Evolutionary conservation across 1,139 yeast species (phyloP).

Genomic region (Yamadazyma jaroonii): DNA sequence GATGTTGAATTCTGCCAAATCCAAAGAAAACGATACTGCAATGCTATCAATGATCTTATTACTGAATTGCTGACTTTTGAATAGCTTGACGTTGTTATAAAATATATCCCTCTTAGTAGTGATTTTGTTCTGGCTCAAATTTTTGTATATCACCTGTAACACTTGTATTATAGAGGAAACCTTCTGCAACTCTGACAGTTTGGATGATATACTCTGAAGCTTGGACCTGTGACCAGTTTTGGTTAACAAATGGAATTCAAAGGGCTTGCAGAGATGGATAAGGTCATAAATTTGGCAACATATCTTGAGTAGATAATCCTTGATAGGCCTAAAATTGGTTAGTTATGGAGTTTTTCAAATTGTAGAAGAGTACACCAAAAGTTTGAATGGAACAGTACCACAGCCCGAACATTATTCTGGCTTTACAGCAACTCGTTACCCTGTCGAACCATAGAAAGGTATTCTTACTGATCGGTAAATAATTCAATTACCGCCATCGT

Average conservation of each 20-base stretch:
- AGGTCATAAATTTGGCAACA: too few relatives aligned
- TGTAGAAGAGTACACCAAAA: too few relatives aligned
- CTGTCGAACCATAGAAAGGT: background rate
- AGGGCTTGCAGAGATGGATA: background rate
- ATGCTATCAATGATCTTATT: conserved; percentile 38
- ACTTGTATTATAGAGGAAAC: background rate
- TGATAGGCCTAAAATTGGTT: background rate
- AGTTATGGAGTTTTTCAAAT: too few relatives aligned
- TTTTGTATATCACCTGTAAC: conserved; percentile 3
- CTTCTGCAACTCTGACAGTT: conserved; percentile 4
- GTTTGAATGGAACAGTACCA: background rate
- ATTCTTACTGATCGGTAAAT: conserved; percentile 1
- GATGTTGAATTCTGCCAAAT: conserved; percentile 34
- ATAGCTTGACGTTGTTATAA: conserved; percentile 61
- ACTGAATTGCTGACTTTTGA: conserved; percentile 44
- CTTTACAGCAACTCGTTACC: background rate
- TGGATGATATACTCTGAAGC: background rate
- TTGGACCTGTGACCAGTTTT: background rate
- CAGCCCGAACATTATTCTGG: background rate
- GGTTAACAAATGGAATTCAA: background rate
- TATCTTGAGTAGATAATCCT: too few relatives aligned
- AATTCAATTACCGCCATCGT: conserved; percentile 2
- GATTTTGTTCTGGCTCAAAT: conserved; percentile 11
- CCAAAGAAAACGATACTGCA: conserved; percentile 23
- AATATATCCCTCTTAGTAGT: conserved; percentile 63